A percentile compares a stretch with the other conserved stretches of the same genome.
phyloP scores from a whole-genome alignment of 129 eudicot species.

The Mikania micrantha region DNA sequence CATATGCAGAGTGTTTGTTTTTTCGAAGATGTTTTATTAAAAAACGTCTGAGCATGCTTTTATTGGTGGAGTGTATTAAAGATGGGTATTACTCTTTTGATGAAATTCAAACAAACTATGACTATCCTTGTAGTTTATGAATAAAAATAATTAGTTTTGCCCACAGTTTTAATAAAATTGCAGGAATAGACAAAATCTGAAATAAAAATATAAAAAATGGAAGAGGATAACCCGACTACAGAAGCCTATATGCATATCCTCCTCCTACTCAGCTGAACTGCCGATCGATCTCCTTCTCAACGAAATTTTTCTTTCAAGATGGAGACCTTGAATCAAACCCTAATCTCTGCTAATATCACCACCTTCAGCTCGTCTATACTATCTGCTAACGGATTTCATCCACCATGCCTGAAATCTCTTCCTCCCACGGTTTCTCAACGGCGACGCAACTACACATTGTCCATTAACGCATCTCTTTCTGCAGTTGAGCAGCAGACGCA shows the following conservation, averaged over 20 bases:
- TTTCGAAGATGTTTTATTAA: too few species aligned
- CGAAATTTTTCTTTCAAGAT: conserved; percentile 8
- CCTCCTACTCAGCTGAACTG: neutral
- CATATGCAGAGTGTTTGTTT: too few species aligned
- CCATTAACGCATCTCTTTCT: conserved; percentile 45
- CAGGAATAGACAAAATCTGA: too few species aligned
- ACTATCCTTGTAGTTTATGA: too few species aligned
- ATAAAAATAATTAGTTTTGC: too few species aligned
- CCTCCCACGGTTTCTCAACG: conserved; percentile 9
- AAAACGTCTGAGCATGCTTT: too few species aligned
- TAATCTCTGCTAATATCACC: conserved; percentile 12
- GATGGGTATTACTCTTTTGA: too few species aligned
- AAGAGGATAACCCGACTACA: neutral
- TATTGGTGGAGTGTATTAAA: too few species aligned
- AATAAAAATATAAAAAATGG: neutral
- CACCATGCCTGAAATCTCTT: conserved; percentile 19
- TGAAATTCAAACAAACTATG: too few species aligned
- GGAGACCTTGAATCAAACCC: conserved; percentile 43
- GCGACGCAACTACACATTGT: neutral
- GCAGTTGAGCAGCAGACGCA: conserved; percentile 34
- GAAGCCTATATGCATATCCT: neutral
- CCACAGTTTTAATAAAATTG: too few species aligned
- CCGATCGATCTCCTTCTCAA: neutral
- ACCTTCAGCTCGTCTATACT: neutral
- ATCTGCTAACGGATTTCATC: conserved; percentile 21